Base-by-base conservation (phyloP, 495 filamentous ascomycete species). In the Pseudomonodictys pantanalensis region DNA sequence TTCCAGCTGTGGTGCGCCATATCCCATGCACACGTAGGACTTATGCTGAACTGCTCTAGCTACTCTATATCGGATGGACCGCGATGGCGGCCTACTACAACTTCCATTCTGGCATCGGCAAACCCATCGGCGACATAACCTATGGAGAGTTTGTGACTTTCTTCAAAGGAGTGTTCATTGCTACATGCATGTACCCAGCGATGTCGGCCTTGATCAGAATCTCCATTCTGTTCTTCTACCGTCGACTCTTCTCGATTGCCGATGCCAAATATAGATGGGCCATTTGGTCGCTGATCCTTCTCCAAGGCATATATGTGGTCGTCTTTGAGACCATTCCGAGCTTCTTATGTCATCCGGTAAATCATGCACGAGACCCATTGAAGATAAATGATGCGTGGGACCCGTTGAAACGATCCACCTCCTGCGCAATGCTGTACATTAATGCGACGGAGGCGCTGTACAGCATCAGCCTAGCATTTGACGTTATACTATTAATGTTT, bases 41-140 rank as follows among this genome's bases (percentile, higher is more conserved):
- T 52, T 6, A 32, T 11, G n/a, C 24, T n/a, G 30, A 32, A 52
- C 39, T 3, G 25, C 23, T 29, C 2, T 18, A 71, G 68, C 23
- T 65, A 1, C 29, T 71, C 7, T 71, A 67, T 30, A 29, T 71
- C 9, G 67, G 67, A 20, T 47, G 43, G 55, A 63, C 59, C 18
- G 28, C 39, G 1, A 56, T 70, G 57, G 60, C 62, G 6, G 62
- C 35, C 3, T 69, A 70, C 32, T 38, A 60, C n/a, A 58, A 61
- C 33, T 54, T 69, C 17, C 25, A 58, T 38, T 65, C 65, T 38
- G 69, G 68, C 7, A 56, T 70, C 23, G 68, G 61, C 30, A 72
- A 70, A 43, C 69, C 68, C 15, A 60, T 70, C 9, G 61, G 55
- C 54, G 68, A 72, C 26, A 69, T 68, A 43, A 67, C 69, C 4